phyloP scores from a whole-genome alignment of 768 basidiomycete genomes.

The Lactarius sanguifluus region DNA sequence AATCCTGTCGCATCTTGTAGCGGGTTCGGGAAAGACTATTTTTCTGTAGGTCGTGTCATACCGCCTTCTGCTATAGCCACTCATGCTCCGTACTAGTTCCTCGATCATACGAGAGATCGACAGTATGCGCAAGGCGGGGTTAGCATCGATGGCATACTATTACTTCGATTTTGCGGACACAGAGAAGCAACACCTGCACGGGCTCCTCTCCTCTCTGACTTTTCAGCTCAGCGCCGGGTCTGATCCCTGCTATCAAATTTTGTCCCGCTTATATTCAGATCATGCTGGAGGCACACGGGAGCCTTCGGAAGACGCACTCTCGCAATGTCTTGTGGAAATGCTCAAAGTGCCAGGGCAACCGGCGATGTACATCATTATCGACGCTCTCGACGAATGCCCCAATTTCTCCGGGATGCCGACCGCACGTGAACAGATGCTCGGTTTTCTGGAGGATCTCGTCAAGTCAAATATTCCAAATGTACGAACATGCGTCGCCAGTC shows the following conservation, averaged over 20 bases:
- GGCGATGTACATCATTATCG: background rate
- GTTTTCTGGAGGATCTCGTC: background rate
- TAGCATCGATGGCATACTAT: slow-evolving; percentile 6
- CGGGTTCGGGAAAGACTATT: slow-evolving; percentile 12
- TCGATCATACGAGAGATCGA: background rate
- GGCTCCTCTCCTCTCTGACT: slow-evolving; percentile 4
- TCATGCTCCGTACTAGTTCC: background rate
- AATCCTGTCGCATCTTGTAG: background rate
- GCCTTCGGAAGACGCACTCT: background rate
- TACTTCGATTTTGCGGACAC: slow-evolving; percentile 16
- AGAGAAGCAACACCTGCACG: background rate
- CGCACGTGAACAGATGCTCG: background rate
- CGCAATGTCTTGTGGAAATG: slow-evolving; percentile 8
- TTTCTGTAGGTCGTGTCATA: background rate
- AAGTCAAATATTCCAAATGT: background rate
- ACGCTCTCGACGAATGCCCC: slow-evolving; percentile 20
- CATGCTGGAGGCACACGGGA: background rate
- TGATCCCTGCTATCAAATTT: background rate
- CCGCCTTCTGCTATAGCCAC: background rate
- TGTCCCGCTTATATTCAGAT: slow-evolving; percentile 1
- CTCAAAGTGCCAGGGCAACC: background rate
- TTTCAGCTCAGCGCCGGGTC: slow-evolving; percentile 8
- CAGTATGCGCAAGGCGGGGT: background rate
- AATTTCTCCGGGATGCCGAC: background rate
- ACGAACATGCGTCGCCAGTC: slow-evolving; percentile 9